phyloP scores from a whole-genome alignment of 2,329 filamentous ascomycete species.

The Fusarium pseudocircinatum region DNA sequence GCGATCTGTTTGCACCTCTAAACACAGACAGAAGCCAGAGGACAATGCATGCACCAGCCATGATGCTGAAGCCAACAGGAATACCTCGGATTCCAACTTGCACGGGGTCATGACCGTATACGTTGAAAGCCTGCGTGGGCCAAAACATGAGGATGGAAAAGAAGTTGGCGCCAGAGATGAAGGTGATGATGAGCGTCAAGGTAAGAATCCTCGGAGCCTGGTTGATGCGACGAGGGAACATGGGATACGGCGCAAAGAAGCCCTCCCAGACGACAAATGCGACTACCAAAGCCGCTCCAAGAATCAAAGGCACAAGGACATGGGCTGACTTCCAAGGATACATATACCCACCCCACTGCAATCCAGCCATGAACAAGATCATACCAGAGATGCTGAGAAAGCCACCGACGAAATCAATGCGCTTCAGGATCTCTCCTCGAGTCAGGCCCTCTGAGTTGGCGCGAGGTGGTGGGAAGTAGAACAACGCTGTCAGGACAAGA shows the following conservation, averaged over 20 bases:
- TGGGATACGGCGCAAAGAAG: neutral
- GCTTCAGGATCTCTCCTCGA: neutral
- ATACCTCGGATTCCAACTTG: neutral
- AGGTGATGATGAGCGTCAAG: neutral
- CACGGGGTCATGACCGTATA: neutral
- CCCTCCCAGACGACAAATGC: neutral
- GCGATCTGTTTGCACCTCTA: neutral
- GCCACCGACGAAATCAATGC: neutral
- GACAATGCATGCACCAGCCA: neutral
- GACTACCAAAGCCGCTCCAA: neutral
- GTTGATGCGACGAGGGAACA: neutral
- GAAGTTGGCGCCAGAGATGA: neutral
- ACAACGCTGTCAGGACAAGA: neutral
- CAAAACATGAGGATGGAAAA: neutral
- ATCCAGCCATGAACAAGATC: neutral
- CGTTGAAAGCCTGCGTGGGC: neutral
- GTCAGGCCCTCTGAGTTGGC: neutral
- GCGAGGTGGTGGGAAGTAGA: neutral
- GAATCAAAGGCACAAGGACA: neutral
- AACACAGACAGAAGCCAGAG: neutral
- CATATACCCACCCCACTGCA: neutral
- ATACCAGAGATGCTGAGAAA: neutral
- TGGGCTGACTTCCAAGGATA: neutral
- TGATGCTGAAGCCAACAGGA: neutral
- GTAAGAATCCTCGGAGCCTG: neutral